These are phyloP conservation scores for Aspergillus carbonarius DNA, from an alignment of 2,329 filamentous ascomycete genomes.

Conservation along the genomic window DNA sequence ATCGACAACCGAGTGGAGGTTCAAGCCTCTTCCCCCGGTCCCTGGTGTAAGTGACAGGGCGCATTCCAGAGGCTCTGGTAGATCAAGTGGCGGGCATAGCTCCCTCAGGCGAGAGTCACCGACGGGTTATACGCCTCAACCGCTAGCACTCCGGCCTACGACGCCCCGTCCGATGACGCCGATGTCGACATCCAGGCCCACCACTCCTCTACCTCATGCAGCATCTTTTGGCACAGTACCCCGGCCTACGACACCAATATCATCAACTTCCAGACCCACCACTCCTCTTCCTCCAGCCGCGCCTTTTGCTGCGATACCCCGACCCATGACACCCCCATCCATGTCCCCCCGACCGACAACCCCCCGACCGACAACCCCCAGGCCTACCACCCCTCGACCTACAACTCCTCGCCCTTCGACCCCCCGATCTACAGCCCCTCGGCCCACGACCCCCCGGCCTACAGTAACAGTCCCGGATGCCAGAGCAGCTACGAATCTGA, in stretches of 20 bases:
- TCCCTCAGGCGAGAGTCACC: background rate
- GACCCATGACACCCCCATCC: background rate
- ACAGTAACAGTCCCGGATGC: background rate
- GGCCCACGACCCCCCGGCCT: background rate
- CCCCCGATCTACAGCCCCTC: background rate
- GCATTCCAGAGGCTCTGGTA: background rate
- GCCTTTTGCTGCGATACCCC: background rate
- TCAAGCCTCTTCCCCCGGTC: slow-evolving; percentile 1
- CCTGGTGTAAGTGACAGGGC: background rate
- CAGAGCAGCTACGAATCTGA: background rate
- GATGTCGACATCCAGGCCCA: background rate
- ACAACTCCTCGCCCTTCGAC: background rate
- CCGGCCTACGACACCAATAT: background rate
- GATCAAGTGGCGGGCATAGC: background rate
- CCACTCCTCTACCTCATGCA: background rate
- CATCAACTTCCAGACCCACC: background rate
- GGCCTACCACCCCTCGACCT: background rate
- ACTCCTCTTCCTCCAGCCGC: background rate
- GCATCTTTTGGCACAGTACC: background rate
- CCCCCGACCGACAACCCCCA: background rate
- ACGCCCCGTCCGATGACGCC: background rate
- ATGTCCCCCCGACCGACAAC: background rate
- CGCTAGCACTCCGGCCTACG: background rate
- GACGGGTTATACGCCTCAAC: background rate
- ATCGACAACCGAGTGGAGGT: background rate